A percentile compares a stretch with the other conserved stretches of the same genome.
Evolutionary conservation across 2,329 filamentous ascomycete genomes (phyloP).

Genomic region (Dactylonectria macrodidyma): DNA sequence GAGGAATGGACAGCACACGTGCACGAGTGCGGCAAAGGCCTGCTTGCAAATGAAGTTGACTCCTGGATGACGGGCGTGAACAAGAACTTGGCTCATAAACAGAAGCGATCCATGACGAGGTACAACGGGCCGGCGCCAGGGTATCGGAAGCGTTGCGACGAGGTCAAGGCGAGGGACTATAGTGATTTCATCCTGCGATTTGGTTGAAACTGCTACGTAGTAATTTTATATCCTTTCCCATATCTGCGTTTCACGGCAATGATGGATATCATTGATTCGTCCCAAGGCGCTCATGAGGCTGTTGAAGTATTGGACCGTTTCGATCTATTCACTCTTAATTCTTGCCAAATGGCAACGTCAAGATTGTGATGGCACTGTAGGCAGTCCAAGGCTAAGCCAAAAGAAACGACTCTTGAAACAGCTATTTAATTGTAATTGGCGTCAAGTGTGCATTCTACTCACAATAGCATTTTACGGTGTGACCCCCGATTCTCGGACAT

Average conservation of each 20-base stretch:
- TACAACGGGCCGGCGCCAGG: slow-evolving; percentile 62
- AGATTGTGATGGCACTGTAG: no score
- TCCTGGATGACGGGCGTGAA: slow-evolving; percentile 71
- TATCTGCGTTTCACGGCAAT: neutral
- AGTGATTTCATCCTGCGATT: slow-evolving; percentile 31
- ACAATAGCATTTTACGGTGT: neutral
- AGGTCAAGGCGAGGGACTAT: slow-evolving; percentile 49
- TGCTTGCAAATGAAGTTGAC: slow-evolving; percentile 57
- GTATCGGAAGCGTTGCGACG: slow-evolving; percentile 57
- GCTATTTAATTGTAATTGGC: no score
- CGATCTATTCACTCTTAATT: no score
- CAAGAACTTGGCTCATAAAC: slow-evolving; percentile 63
- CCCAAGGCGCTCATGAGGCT: no score
- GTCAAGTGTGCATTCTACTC: neutral
- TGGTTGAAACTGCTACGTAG: neutral
- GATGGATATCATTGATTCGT: no score
- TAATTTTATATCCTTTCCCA: neutral
- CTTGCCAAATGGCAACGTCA: no score
- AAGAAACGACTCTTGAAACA: no score
- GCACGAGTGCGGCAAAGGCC: slow-evolving; percentile 59
- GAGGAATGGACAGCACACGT: slow-evolving; percentile 65
- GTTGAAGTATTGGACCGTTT: no score
- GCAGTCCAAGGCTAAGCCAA: no score
- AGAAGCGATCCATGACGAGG: slow-evolving; percentile 60
- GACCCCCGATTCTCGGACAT: neutral